These are phyloP conservation scores for Phaseolus coccineus DNA, from an alignment of 331 rosid species.

Conservation along the genomic window DNA sequence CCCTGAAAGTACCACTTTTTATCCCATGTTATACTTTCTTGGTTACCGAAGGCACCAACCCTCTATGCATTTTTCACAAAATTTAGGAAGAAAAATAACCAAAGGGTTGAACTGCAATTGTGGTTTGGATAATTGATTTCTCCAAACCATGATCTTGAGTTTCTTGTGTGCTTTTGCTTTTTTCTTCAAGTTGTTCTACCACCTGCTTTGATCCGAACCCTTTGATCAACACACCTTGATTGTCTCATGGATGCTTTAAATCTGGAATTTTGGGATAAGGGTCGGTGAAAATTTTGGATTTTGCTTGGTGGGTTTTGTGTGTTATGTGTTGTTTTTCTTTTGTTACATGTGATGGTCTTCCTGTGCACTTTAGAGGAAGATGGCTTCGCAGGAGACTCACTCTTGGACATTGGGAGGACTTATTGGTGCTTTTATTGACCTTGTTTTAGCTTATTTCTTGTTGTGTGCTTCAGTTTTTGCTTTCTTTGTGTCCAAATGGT, in stretches of 20 bases:
- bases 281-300: constrained; percentile 38
- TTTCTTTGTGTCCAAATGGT: constrained; percentile 61
- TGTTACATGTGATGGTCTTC: constrained; percentile 40
- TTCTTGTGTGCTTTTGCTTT: constrained; percentile 36
- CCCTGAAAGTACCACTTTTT: not conserved
- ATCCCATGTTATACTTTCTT: not conserved
- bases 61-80: not conserved
- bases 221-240: not conserved
- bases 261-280: constrained; percentile 17
- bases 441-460: constrained; percentile 71
- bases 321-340: constrained; percentile 26
- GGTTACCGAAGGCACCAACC: not conserved
- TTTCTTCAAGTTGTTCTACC: constrained; percentile 45
- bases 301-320: constrained; percentile 42
- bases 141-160: constrained; percentile 43
- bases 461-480: constrained; percentile 63
- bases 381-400: constrained; percentile 62
- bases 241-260: not conserved
- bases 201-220: constrained; percentile 38
- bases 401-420: constrained; percentile 80
- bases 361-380: constrained; percentile 50
- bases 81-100: not conserved
- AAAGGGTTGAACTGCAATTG: not conserved
- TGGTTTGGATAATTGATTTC: constrained; percentile 7
- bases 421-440: constrained; percentile 70